Percentiles rank a stretch among this genome's conserved stretches.
Evolutionary conservation across 495 filamentous ascomycete species (phyloP).

Genomic region (Oidiodendron maius): DNA sequence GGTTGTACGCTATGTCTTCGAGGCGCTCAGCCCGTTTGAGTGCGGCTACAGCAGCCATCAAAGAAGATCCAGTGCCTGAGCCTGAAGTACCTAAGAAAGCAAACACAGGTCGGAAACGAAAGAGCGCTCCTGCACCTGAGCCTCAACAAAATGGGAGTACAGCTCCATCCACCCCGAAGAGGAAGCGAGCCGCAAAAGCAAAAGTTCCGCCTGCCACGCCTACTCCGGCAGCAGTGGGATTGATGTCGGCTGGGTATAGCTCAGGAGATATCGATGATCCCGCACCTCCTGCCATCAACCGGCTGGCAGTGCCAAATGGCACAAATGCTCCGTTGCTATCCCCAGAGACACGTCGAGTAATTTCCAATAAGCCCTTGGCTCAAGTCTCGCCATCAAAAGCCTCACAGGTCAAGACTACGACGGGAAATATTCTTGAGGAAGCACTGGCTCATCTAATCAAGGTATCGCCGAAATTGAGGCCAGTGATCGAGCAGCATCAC

Average conservation of each 20-base stretch:
- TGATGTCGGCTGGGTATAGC: conserved; percentile 14
- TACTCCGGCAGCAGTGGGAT: conserved; percentile 15
- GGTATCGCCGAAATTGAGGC: conserved; percentile 66
- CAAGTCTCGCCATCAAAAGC: conserved; percentile 55
- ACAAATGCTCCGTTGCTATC: conserved; percentile 75
- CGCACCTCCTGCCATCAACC: conserved; percentile 31
- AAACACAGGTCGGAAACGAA: conserved; percentile 29
- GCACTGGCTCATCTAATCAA: conserved; percentile 73
- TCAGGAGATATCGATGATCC: conserved; percentile 12
- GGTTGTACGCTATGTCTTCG: conserved; percentile 51
- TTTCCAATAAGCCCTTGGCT: conserved; percentile 47
- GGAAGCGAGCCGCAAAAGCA: conserved; percentile 10
- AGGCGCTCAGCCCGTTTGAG: conserved; percentile 54
- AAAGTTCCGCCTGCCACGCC: conserved; percentile 11
- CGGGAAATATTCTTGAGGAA: conserved; percentile 66
- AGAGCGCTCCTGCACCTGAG: conserved; percentile 22
- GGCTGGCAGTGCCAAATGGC: conserved; percentile 42
- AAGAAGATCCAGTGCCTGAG: conserved; percentile 13
- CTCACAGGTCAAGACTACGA: conserved; percentile 52
- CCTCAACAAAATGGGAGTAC: conserved; percentile 1
- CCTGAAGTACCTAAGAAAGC: conserved; percentile 11
- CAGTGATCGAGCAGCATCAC: conserved; percentile 66
- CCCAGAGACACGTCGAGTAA: conserved; percentile 65
- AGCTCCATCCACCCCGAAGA: conserved; percentile 20
- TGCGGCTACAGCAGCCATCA: conserved; percentile 25